Base-by-base conservation (phyloP, 2,329 filamentous ascomycete genomes). In the Davidsoniella virescens region DNA sequence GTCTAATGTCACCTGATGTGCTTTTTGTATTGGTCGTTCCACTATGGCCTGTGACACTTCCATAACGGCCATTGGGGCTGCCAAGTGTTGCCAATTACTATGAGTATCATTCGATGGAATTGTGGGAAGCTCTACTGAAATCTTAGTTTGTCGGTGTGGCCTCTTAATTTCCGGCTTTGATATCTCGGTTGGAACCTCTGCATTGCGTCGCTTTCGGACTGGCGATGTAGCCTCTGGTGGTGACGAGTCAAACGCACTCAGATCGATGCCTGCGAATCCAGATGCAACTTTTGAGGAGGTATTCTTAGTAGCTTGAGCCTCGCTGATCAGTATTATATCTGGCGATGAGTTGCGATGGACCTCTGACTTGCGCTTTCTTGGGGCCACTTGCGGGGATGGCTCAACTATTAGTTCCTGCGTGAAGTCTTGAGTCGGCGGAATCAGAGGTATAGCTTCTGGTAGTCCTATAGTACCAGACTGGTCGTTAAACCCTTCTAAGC, bases 41-140 rank as follows among this genome's bases (percentile, higher is more conserved):
- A 8, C 18, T 45, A 29, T 45, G 23, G 16, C 16, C 23, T 25
- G 26, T 29, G 43, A 10, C 43, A 57, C 54, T 42, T 58, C 56
- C 23, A 51, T 53, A 14, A 59, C 57, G 18, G 50, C 49, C 17
- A 48, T 43, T 25, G 42, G 42, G 14, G 36, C 33, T 36, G 39
- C 10, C 12, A 10, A 26, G n/a, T 16, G 5, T 14, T 48, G 37
- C 25, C 16, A 20, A 16, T 52, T 18, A n/a, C 26, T 18, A n/a
- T 9, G n/a, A 6, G 40, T 16, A 26, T 40, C 25, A 10, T 14
- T 20, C 38, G 29, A 18, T 18, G 18, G 3, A 16, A 23, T 16
- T n/a, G 7, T 5, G 17, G 26, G 3, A 29, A 29, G 26, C 26
- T 29, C 26, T 29, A 29, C 26, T 12, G 26, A 29, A 29, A 29